Conservation (phyloP, 2,329 filamentous ascomycete species). For the Incumbomyces delicatus region DNA sequence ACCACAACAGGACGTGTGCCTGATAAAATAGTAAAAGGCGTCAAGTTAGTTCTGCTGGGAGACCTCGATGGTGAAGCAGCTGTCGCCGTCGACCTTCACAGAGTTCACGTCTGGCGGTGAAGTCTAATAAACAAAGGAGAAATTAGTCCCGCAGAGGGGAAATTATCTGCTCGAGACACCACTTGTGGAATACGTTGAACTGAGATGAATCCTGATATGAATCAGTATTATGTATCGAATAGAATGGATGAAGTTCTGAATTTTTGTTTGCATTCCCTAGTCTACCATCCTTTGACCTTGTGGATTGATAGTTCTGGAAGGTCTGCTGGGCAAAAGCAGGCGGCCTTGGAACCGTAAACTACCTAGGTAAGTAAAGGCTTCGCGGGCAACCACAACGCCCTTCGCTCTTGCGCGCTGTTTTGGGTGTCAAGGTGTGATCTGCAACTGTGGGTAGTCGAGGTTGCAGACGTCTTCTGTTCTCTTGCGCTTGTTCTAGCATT, state of each 20-base stretch:
- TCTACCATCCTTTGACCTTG: conserved; percentile 43
- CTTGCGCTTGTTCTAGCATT: conserved; percentile 32
- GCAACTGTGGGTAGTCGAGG: conserved; percentile 35
- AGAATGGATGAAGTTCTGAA: not conserved
- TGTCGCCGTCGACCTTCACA: no score
- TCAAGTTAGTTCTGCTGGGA: no score
- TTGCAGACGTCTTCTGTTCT: conserved; percentile 47
- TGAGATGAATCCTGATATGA: not conserved
- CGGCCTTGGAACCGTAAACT: conserved; percentile 12
- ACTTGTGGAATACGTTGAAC: no score
- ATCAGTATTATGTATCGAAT: not conserved
- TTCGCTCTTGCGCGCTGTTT: conserved; percentile 44
- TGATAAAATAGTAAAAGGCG: no score
- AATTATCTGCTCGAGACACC: no score
- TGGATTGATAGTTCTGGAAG: conserved; percentile 44
- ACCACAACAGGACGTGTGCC: not conserved
- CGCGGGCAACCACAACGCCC: conserved; percentile 1
- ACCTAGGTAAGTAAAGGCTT: conserved; percentile 8
- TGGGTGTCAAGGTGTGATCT: conserved; percentile 39
- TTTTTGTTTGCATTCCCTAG: conserved; percentile 49
- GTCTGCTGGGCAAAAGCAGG: conserved; percentile 20
- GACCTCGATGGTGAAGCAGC: no score
- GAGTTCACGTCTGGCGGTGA: no score
- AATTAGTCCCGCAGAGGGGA: not conserved
- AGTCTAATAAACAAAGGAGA: not conserved